Percentiles rank a stretch among this genome's conserved stretches.
Conservation (phyloP, 208 protist species). For the Spongospora subterranea region DNA sequence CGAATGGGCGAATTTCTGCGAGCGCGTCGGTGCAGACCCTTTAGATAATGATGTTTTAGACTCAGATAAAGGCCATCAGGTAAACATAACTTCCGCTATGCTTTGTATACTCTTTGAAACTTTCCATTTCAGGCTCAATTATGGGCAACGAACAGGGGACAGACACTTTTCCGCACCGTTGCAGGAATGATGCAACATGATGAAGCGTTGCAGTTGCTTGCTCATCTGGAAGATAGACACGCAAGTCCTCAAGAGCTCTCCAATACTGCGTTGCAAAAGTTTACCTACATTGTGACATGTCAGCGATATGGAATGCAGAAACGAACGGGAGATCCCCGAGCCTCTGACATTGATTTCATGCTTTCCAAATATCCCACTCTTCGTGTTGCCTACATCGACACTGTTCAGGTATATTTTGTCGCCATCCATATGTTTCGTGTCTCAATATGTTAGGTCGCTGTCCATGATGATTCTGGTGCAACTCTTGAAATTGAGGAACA, state of each 20-base stretch:
- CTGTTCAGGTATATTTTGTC: conserved; percentile 6
- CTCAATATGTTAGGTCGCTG: not conserved
- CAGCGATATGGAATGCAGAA: conserved; percentile 66
- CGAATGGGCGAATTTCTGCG: conserved; percentile 67
- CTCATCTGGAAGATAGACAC: conserved; percentile 39
- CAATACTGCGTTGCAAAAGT: conserved; percentile 61
- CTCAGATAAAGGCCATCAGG: conserved; percentile 38
- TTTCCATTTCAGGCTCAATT: conserved; percentile 57
- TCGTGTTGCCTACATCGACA: conserved; percentile 69
- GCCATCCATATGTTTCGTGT: not conserved
- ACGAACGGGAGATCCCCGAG: conserved; percentile 61
- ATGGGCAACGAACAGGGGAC: conserved; percentile 65
- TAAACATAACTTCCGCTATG: conserved; percentile 3
- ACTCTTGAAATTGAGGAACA: conserved; percentile 52
- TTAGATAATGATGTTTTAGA: conserved; percentile 57
- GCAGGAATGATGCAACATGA: conserved; percentile 67
- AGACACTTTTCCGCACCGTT: conserved; percentile 69
- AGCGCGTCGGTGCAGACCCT: conserved; percentile 58
- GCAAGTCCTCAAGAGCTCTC: not conserved
- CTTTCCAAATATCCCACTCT: conserved; percentile 63
- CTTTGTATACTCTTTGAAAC: not conserved
- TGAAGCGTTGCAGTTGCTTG: conserved; percentile 59
- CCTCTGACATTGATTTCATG: conserved; percentile 65
- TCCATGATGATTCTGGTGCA: conserved; percentile 23
- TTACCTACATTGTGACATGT: conserved; percentile 67